Percentiles rank a stretch among this genome's conserved stretches.
These are phyloP conservation scores for Boletus austroedulis DNA, from an alignment of 1,284 basidiomycete genomes.

Conservation along the genomic window DNA sequence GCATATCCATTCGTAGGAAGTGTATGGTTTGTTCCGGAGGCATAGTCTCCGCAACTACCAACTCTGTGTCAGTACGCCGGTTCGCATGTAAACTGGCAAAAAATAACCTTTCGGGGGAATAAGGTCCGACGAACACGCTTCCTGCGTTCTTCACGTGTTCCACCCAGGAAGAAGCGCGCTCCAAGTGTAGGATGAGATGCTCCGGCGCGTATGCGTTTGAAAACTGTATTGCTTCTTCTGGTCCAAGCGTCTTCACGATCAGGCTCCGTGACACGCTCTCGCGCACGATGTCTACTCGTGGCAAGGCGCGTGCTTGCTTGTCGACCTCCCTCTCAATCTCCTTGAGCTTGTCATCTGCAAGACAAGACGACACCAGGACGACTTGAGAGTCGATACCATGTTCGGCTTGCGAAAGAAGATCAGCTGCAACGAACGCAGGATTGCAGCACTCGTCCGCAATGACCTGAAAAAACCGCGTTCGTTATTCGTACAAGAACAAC, in stretches of 20 bases:
- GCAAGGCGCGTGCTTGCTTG: slow-evolving; percentile 80
- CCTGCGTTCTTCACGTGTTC: slow-evolving; percentile 84
- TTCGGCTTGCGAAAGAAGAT: slow-evolving; percentile 96
- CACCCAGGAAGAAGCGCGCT: slow-evolving; percentile 67
- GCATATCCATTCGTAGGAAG: slow-evolving; percentile 95
- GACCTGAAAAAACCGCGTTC: slow-evolving; percentile 58
- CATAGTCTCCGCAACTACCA: slow-evolving; percentile 92
- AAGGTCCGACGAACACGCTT: slow-evolving; percentile 93
- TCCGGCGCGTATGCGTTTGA: slow-evolving; percentile 98
- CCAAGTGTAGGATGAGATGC: slow-evolving; percentile 89
- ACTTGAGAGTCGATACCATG: slow-evolving; percentile 99
- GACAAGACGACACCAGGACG: slow-evolving; percentile 81
- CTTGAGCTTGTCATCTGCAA: slow-evolving; percentile 60
- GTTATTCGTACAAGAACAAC: slow-evolving; percentile 39
- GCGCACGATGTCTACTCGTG: slow-evolving; percentile 87
- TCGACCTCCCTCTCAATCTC: slow-evolving; percentile 88
- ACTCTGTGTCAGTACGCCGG: slow-evolving; percentile 7
- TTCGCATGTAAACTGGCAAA: not conserved
- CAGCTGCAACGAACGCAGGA: slow-evolving; percentile 92
- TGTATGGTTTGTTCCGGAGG: slow-evolving; percentile 98
- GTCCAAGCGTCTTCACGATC: slow-evolving; percentile 70
- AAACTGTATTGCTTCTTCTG: slow-evolving; percentile 82
- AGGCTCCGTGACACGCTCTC: slow-evolving; percentile 91
- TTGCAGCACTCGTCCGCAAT: slow-evolving; percentile 88
- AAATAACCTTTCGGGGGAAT: slow-evolving; percentile 87